Conservation (phyloP, 371 early-diverging fungal genomes). For the Coemansia sp. region DNA sequence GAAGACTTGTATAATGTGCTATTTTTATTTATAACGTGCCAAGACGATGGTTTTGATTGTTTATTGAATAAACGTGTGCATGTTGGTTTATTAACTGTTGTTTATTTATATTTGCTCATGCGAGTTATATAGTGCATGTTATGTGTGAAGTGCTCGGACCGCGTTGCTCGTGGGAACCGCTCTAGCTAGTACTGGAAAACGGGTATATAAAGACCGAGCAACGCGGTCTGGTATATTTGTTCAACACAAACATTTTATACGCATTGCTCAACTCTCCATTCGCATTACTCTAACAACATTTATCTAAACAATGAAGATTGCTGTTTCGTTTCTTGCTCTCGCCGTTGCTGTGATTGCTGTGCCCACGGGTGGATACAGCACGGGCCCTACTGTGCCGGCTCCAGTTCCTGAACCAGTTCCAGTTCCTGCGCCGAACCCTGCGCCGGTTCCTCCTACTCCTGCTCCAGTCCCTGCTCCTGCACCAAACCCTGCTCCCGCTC, state of each 20-base stretch:
- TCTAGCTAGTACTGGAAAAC: neutral
- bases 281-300: neutral
- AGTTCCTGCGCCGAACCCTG: neutral
- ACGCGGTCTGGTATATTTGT: neutral
- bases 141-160: too few relatives aligned
- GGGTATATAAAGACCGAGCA: neutral
- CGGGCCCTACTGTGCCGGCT: neutral
- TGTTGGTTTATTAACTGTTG: neutral
- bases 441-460: neutral
- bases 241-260: neutral
- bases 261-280: neutral
- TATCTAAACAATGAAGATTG: slow-evolving; percentile 28
- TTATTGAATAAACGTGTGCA: neutral
- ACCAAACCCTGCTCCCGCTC: neutral
- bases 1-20: neutral
- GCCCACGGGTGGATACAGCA: slow-evolving; percentile 6
- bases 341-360: slow-evolving; percentile 8
- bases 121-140: too few relatives aligned
- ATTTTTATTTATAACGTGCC: neutral
- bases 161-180: neutral
- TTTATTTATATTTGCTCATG: neutral
- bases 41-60: neutral
- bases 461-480: neutral
- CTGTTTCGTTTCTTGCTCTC: slow-evolving; percentile 24
- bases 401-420: neutral